Evolutionary conservation across 768 basidiomycete species (phyloP), one percentile per base, ranked within the genome.

Genomic region (Lanmaoa rubissima): DNA sequence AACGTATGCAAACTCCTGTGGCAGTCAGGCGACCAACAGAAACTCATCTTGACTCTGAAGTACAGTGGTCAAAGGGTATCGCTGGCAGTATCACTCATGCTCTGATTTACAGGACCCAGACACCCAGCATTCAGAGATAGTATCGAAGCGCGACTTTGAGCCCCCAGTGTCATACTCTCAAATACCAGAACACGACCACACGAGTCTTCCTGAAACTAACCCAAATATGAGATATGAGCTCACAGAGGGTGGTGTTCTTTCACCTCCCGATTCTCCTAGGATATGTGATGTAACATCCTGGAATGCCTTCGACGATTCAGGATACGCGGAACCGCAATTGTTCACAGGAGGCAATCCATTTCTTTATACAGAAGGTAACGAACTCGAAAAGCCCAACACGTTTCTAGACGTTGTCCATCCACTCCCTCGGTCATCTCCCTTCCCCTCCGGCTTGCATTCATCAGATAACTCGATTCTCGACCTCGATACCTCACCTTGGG

Each of bases 351-450:
- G 24, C 38, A 45, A 11, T 41, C 14, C 31, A 3, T 48, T 46
- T n/a, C 39, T 40, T 47, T 11, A 26, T 32, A 16, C 39, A 28
- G 26, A 36, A 43, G 17, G 8, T 3, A 13, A 31, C 26, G 43
- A 38, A 36, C 11, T 12, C 26, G 44, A 35, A 34, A 26, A 13
- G 16, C 24, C 55, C 13, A 12, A 44, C 39, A 41, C 19, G 36
- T 48, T 14, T 28, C 36, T 28, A 21, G 46, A 48, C 24, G 26
- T 2, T 26, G 31, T 36, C 35, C 41, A 48, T 36, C 48, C 54
- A 32, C 54, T 69, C n/a, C 61, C 63, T 39, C 57, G 40, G 28
- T 73, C 66, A 45, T 69, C 65, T 21, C 71, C 69, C 13, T 57
- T 61, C 21, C 11, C 52, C 48, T 61, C 64, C 24, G 46, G 60